Evolutionary conservation across 345 rosid species (phyloP).

Genomic region (Brassica rapa): DNA sequence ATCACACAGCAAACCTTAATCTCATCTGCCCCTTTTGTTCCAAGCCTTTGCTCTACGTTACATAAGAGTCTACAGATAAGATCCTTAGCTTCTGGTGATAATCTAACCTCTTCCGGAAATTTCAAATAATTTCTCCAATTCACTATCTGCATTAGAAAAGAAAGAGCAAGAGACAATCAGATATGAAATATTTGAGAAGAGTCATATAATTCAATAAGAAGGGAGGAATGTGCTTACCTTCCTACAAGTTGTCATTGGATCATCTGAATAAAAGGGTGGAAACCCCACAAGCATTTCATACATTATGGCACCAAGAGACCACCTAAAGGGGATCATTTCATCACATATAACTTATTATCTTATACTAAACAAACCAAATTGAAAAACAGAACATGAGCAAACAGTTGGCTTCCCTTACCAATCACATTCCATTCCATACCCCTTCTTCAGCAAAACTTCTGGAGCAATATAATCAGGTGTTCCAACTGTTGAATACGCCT

Average conservation of each 20-base stretch:
- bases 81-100: conserved; percentile 89
- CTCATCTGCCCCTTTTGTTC: conserved; percentile 86
- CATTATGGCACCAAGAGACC: conserved; percentile 99
- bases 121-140: conserved; percentile 96
- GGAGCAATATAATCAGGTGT: conserved; percentile 99
- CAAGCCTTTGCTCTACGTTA: conserved; percentile 90
- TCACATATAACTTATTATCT: not conserved
- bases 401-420: conserved; percentile 59
- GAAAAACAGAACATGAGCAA: conserved; percentile 25
- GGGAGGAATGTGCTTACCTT: conserved; percentile 53
- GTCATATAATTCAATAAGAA: not conserved
- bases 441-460: conserved; percentile 93
- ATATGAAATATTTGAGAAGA: not conserved
- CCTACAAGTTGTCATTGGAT: conserved; percentile 97
- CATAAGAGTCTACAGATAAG: conserved; percentile 85
- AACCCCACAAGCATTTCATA: conserved; percentile 99
- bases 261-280: conserved; percentile 99
- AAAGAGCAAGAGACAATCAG: conserved; percentile 6
- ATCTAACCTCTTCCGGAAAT: conserved; percentile 94
- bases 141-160: conserved; percentile 65
- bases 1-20: conserved; percentile 74
- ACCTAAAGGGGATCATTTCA: conserved; percentile 52
- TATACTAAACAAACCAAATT: not conserved
- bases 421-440: conserved; percentile 98
- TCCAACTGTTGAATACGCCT: conserved; percentile 99